Evolutionary conservation across 1,284 basidiomycete species (phyloP), one percentile per base, ranked within the genome.

Genomic region (Cryptococcus sp.): DNA sequence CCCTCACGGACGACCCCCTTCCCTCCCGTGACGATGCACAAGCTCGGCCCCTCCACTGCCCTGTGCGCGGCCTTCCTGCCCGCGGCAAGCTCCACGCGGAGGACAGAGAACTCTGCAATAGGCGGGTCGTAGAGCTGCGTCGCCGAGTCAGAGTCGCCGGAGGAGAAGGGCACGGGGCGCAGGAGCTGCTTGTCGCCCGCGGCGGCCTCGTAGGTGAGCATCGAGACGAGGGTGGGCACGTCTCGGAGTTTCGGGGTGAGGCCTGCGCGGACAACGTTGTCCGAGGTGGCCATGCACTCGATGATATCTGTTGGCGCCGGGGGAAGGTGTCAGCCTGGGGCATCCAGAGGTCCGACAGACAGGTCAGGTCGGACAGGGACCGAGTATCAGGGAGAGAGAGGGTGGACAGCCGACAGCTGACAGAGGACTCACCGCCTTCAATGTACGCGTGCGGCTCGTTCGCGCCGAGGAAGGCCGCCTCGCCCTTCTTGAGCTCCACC

Each of bases 201-300:
- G 1, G 86, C 85, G 13, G 89, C 82, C 51, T 79, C 82, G 77
- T 98, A 98, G 9, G 93, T 98, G 60, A 98, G 83, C 72, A 91
- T 90, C 3, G 84, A 80, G 57, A 97, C 81, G 50, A 99, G 85
- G 62, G 94, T 97, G 3, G 87, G 85, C 20, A 97, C 86, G 73
- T 99, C 96, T 57, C 95, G 86, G 21, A 90, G 82, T 78, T 99
- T 99, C 12, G 96, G 95, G 0, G 96, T 99, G 43, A 99, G 85
- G 18, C 96, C 96, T 1, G 96, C 96, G 47, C 96, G 89, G 56
- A 99, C 96, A 72, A 99, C 96, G 76, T 98, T 98, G 80, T 99
- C 95, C 57, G 91, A 95, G 54, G 92, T 94, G 24, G 93, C 93
- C 93, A 96, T 97, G 79, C 91, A 94, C 73, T 97, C 93, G 73